Evolutionary conservation across 306 rosid species (phyloP).

Genomic region (Morella rubra): DNA sequence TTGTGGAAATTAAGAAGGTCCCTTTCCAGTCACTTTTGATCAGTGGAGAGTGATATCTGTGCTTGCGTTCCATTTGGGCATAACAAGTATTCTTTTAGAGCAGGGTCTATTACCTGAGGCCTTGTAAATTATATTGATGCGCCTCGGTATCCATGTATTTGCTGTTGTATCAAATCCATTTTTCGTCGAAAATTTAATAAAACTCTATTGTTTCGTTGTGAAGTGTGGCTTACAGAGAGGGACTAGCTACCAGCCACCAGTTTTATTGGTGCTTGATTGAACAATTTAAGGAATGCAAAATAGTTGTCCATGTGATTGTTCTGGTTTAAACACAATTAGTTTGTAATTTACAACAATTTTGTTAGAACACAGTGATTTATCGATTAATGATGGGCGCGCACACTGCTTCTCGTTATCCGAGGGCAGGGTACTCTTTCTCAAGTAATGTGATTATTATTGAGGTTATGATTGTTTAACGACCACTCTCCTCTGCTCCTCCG

Average conservation of each 20-base stretch:
- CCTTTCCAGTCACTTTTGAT: slow-evolving; percentile 76
- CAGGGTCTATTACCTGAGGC: slow-evolving; percentile 1
- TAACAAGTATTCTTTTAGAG: slow-evolving; percentile 25
- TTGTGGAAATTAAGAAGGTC: slow-evolving; percentile 87
- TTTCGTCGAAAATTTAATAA: neutral
- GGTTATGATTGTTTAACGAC: too few relatives aligned
- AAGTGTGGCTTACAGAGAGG: neutral
- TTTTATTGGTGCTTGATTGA: neutral
- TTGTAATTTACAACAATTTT: neutral
- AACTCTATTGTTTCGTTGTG: neutral
- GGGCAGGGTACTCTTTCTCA: too few relatives aligned
- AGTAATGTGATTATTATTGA: too few relatives aligned
- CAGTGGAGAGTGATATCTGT: slow-evolving; percentile 48
- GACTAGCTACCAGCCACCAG: neutral
- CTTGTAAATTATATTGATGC: slow-evolving; percentile 28
- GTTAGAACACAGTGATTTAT: neutral
- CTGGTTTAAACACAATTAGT: neutral
- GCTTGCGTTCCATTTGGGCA: slow-evolving; percentile 12
- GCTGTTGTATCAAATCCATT: neutral
- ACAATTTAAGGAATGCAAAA: neutral
- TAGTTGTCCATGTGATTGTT: neutral
- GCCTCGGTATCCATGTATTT: neutral
- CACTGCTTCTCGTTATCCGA: neutral
- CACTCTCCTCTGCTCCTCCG: too few relatives aligned
- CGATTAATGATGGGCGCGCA: neutral